A percentile compares a stretch with the other conserved stretches of the same genome.
These are phyloP conservation scores for Mycogone perniciosa DNA, from an alignment of 2,329 filamentous ascomycete genomes.

Conservation along the genomic window DNA sequence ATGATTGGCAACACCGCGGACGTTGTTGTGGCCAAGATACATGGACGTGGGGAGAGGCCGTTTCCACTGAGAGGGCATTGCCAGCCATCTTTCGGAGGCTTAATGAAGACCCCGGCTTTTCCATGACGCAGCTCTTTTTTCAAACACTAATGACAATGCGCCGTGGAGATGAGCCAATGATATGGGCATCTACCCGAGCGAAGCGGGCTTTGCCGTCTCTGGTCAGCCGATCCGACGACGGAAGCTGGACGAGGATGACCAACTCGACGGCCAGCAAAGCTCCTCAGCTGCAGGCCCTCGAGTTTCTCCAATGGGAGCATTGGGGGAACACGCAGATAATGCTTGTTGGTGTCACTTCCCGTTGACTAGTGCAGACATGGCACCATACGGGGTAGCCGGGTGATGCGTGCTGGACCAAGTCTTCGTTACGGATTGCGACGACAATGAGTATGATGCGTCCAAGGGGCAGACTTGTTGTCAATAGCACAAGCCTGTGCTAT, in stretches of 20 bases:
- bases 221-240: conserved; percentile 12
- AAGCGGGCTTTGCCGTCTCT: conserved; percentile 14
- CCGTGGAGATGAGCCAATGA: conserved; percentile 22
- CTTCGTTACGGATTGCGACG: neutral
- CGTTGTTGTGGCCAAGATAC: neutral
- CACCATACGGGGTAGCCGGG: neutral
- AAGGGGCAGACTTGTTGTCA: neutral
- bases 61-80: neutral
- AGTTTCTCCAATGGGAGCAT: conserved; percentile 18
- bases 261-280: conserved; percentile 13
- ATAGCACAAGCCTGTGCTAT: neutral
- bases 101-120: neutral
- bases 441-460: neutral
- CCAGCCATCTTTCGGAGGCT: neutral
- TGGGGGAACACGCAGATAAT: conserved; percentile 13
- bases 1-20: neutral
- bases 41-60: neutral
- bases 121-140: neutral
- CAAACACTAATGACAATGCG: conserved; percentile 1
- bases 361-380: conserved; percentile 14
- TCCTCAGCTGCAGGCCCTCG: conserved; percentile 17
- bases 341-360: conserved; percentile 18
- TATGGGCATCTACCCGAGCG: conserved; percentile 24
- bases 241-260: neutral
- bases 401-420: conserved; percentile 1